These are phyloP conservation scores for Debaryomyces sp. DNA, from an alignment of 1,139 yeast species.

Conservation along the genomic window DNA sequence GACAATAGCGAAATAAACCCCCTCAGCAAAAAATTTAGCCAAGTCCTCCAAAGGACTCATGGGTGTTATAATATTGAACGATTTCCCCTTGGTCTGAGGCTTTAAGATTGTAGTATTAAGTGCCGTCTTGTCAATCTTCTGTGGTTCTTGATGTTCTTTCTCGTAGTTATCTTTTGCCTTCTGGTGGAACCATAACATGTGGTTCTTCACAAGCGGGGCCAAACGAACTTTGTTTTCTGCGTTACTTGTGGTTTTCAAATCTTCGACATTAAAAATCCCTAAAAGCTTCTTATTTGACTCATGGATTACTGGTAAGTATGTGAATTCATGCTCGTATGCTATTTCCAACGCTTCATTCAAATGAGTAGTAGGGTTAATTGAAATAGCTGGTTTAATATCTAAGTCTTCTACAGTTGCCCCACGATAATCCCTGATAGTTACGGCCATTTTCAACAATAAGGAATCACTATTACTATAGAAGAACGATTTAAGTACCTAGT, in stretches of 20 bases:
- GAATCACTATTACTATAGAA: not conserved
- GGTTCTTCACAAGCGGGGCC: constrained; percentile 37
- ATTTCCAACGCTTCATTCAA: constrained; percentile 49
- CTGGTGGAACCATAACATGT: constrained; percentile 50
- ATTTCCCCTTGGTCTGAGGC: constrained; percentile 32
- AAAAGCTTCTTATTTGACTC: constrained; percentile 50
- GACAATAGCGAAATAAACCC: constrained; percentile 59
- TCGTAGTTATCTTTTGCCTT: constrained; percentile 38
- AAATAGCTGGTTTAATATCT: constrained; percentile 62
- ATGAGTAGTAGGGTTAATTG: constrained; percentile 56
- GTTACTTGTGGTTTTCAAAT: constrained; percentile 30
- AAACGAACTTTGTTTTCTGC: constrained; percentile 26
- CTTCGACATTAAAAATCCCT: constrained; percentile 60
- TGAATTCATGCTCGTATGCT: constrained; percentile 59
- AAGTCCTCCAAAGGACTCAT: constrained; percentile 59
- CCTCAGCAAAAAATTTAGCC: constrained; percentile 52
- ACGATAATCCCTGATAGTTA: constrained; percentile 43
- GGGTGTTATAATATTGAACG: constrained; percentile 53
- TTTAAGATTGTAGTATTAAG: constrained; percentile 30
- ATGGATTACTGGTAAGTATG: constrained; percentile 60
- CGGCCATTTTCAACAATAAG: constrained; percentile 12
- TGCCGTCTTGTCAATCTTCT: constrained; percentile 23
- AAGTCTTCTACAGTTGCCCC: constrained; percentile 65
- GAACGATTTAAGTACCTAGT: not conserved
- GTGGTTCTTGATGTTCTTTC: constrained; percentile 17